Evolutionary conservation across 2,329 filamentous ascomycete species (phyloP).

Genomic region (Phyllosticta citrichinensis): DNA sequence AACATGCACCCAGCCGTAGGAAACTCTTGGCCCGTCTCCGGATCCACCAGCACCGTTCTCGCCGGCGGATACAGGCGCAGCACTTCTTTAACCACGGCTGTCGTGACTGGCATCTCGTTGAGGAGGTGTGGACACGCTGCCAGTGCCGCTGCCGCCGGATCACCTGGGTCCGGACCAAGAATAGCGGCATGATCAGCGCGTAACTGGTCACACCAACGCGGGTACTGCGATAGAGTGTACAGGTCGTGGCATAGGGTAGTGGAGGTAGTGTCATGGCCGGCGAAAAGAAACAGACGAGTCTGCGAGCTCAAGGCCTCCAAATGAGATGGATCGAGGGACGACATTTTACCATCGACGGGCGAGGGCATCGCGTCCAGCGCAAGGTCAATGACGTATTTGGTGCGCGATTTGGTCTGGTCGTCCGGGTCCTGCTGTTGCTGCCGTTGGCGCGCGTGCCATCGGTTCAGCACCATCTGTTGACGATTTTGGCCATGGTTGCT

Average conservation of each 20-base stretch:
- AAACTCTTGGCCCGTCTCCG: constrained; percentile 2
- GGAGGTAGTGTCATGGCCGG: constrained; percentile 33
- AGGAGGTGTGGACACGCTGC: constrained; percentile 23
- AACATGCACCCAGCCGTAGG: constrained; percentile 2
- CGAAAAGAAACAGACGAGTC: constrained; percentile 33
- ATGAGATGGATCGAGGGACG: not conserved
- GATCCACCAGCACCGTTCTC: constrained; percentile 1
- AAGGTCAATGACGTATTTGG: constrained; percentile 2
- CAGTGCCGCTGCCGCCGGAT: not conserved
- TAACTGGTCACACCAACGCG: constrained; percentile 15
- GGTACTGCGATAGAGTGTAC: not conserved
- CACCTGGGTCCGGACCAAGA: constrained; percentile 26
- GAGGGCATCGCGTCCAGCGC: constrained; percentile 1
- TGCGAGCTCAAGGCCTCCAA: constrained; percentile 1
- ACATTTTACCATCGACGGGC: not conserved
- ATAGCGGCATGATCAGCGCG: constrained; percentile 42
- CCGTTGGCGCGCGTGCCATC: not conserved
- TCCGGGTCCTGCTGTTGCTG: not conserved
- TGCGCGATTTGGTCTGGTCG: not conserved
- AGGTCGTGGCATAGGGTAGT: constrained; percentile 10
- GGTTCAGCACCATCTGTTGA: not conserved
- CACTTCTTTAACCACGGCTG: constrained; percentile 28
- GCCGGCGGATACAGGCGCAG: constrained; percentile 24
- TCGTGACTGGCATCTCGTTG: constrained; percentile 43
- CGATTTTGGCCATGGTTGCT: not conserved